Percentiles rank a stretch among this genome's conserved stretches.
Evolutionary conservation across 371 early-diverging fungal species (phyloP).

Genomic region (Circinella minor): DNA sequence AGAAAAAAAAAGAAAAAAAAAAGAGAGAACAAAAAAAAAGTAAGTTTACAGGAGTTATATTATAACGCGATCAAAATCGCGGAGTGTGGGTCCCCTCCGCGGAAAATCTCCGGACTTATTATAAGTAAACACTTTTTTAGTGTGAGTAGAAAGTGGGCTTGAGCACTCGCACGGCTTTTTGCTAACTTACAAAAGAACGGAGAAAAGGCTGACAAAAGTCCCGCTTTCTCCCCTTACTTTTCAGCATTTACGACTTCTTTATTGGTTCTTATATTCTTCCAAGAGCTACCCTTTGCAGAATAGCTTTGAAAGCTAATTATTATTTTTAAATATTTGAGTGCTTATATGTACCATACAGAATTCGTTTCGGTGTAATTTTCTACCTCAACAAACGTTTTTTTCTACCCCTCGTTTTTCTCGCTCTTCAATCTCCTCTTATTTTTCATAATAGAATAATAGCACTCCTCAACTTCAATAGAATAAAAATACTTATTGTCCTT

Average conservation of each 20-base stretch:
- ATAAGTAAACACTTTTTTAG: too few relatives aligned
- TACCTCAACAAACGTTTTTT: too few relatives aligned
- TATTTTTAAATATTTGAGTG: too few relatives aligned
- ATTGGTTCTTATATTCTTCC: not conserved
- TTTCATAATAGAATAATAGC: too few relatives aligned
- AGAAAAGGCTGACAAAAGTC: not conserved
- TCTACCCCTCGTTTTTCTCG: too few relatives aligned
- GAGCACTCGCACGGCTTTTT: constrained; percentile 3
- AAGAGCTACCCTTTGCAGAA: constrained; percentile 10
- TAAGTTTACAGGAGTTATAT: not conserved
- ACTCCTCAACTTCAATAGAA: too few relatives aligned
- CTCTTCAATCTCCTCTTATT: too few relatives aligned
- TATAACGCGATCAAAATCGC: constrained; percentile 1
- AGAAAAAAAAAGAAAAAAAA: not conserved
- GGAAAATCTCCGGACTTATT: not conserved
- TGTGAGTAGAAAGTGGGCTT: not conserved
- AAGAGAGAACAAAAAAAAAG: too few relatives aligned
- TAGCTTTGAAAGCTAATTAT: not conserved
- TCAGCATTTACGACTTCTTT: constrained; percentile 1
- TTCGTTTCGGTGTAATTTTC: too few relatives aligned
- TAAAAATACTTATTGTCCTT: too few relatives aligned
- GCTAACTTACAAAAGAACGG: not conserved
- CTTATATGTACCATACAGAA: too few relatives aligned
- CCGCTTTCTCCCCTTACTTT: not conserved
- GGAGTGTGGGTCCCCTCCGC: not conserved